phyloP scores from a whole-genome alignment of 805 yeast genomes.

The Kodamaea jinghongensis region DNA sequence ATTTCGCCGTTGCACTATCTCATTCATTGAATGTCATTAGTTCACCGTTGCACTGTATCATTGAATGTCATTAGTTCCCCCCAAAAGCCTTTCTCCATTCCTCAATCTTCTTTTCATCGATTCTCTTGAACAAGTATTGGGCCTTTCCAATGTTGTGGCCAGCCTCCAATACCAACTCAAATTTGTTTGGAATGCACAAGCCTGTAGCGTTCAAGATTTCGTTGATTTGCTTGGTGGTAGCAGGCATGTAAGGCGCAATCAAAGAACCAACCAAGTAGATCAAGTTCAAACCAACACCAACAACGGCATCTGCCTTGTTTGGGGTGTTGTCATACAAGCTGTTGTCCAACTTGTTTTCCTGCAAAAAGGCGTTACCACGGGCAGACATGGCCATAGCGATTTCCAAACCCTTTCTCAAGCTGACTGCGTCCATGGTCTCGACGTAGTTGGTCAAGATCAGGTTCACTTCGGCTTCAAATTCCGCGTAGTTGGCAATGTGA shows the following conservation, averaged over 20 bases:
- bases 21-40: no score
- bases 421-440: slow-evolving; percentile 71
- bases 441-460: slow-evolving; percentile 58
- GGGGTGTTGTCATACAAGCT: slow-evolving; percentile 72
- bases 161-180: slow-evolving; percentile 62
- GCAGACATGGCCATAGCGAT: slow-evolving; percentile 87
- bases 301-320: slow-evolving; percentile 83
- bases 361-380: slow-evolving; percentile 92
- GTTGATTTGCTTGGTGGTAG: slow-evolving; percentile 63
- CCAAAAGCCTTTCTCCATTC: slow-evolving; percentile 87
- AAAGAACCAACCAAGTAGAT: slow-evolving; percentile 82
- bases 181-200: slow-evolving; percentile 71
- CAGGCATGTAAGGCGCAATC: slow-evolving; percentile 89
- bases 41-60: not conserved
- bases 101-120: slow-evolving; percentile 83
- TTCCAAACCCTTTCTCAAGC: slow-evolving; percentile 86
- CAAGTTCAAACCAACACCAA: slow-evolving; percentile 86
- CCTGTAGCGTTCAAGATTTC: slow-evolving; percentile 82
- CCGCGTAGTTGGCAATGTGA: slow-evolving; percentile 45
- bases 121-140: slow-evolving; percentile 86
- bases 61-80: slow-evolving; percentile 52
- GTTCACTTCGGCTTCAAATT: slow-evolving; percentile 57
- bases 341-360: slow-evolving; percentile 94
- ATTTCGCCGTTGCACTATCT: not conserved
- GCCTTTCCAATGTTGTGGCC: slow-evolving; percentile 92